Evolutionary conservation across 768 basidiomycete genomes (phyloP).

Genomic region (Lentinula raphanica): DNA sequence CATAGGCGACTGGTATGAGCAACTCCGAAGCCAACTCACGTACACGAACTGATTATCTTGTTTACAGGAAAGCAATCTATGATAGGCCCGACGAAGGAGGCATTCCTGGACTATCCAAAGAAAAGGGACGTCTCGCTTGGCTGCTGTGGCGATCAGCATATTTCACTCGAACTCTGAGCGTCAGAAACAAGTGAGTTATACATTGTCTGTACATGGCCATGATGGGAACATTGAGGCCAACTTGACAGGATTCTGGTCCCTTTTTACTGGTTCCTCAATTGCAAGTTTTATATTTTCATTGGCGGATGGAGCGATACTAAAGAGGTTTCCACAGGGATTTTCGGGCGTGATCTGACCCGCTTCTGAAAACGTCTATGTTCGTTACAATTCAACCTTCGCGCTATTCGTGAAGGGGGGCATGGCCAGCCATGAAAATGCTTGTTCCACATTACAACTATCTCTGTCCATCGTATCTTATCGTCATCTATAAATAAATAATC

Average conservation of each 20-base stretch:
- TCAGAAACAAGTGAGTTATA: conserved; percentile 58
- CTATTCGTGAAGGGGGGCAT: too few relatives aligned
- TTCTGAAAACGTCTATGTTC: conserved; percentile 33
- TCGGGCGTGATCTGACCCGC: conserved; percentile 67
- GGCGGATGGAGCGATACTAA: conserved; percentile 7
- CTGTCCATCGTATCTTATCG: background rate
- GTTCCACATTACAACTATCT: too few relatives aligned
- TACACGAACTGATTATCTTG: too few relatives aligned
- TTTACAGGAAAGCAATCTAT: conserved; percentile 69
- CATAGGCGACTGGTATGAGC: conserved; percentile 60
- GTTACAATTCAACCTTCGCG: too few relatives aligned
- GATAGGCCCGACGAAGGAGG: conserved; percentile 51
- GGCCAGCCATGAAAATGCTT: too few relatives aligned
- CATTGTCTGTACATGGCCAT: too few relatives aligned
- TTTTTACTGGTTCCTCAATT: conserved; percentile 71
- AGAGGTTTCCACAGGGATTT: conserved; percentile 53
- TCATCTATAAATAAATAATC: background rate
- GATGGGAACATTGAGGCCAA: background rate
- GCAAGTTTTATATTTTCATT: conserved; percentile 29
- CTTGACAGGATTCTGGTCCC: conserved; percentile 54
- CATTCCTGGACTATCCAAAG: conserved; percentile 42
- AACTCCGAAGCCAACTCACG: too few relatives aligned
- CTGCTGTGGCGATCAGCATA: conserved; percentile 79
- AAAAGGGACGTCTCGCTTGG: conserved; percentile 70
- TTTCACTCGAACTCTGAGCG: conserved; percentile 70